These are phyloP conservation scores for Aureobasidium sp. DNA, from an alignment of 2,329 filamentous ascomycete species.

Conservation along the genomic window DNA sequence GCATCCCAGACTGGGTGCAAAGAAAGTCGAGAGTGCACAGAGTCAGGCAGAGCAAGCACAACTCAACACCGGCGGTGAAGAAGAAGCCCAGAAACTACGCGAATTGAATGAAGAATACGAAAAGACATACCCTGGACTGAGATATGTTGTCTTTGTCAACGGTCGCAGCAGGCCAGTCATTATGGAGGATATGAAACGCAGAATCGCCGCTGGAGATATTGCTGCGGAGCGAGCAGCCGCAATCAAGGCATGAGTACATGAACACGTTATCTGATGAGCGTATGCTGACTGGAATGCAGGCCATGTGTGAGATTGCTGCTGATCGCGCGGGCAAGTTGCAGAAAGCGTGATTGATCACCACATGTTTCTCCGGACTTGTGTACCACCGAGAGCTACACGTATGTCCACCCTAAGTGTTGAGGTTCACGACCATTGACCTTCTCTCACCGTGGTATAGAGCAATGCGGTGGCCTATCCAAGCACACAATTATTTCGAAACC, in stretches of 20 bases:
- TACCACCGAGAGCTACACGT: not conserved
- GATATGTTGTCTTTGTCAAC: conserved; percentile 91
- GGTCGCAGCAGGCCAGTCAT: conserved; percentile 66
- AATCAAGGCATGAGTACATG: conserved; percentile 56
- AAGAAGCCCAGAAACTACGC: conserved; percentile 52
- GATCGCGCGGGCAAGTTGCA: conserved; percentile 65
- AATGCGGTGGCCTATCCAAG: not conserved
- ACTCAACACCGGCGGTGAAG: conserved; percentile 47
- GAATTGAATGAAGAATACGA: conserved; percentile 73
- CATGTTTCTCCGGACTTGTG: not conserved
- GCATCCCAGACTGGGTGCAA: conserved; percentile 76
- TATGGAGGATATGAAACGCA: conserved; percentile 70
- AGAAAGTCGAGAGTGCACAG: conserved; percentile 73
- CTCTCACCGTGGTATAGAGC: not conserved
- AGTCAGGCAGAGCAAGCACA: conserved; percentile 77
- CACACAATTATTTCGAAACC: not conserved
- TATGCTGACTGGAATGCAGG: conserved; percentile 43
- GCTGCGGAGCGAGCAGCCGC: conserved; percentile 63
- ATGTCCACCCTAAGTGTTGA: not conserved
- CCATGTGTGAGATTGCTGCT: conserved; percentile 85
- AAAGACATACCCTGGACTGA: conserved; percentile 67
- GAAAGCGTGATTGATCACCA: conserved; percentile 8
- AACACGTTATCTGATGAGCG: not conserved
- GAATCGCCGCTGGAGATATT: conserved; percentile 64
- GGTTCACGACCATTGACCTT: too few species aligned